Base-by-base conservation (phyloP, 176 grass and related monocot species). In the Zizania latifolia region DNA sequence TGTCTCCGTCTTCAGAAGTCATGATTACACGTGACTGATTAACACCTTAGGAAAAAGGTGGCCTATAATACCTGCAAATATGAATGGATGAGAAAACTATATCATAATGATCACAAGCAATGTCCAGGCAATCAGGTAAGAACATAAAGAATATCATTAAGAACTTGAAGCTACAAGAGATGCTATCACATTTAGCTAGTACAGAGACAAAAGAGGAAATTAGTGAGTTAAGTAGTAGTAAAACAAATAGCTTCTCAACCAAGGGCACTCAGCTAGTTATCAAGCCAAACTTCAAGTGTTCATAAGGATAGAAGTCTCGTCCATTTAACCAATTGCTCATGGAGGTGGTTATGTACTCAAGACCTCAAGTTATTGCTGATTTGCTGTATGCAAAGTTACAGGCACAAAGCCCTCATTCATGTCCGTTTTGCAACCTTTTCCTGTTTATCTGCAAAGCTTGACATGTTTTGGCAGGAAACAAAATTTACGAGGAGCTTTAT, bases 1-100 rank as follows among this genome's bases (percentile, higher is more conserved):
- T 87, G n/a, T 86, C 89, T 51, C 69, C 82, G 62, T 80, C 84
- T 36, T 84, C 90, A 40, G 74, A 70, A 64, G 86, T 85, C 94
- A 98, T 98, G 38, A 37, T 76, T 29, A 65, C 74, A 65, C 33
- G 1, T 62, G 34, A 86, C 39, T 86, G 41, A 41, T 57, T 44
- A 39, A 38, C 57, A 23, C 61, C 50, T 78, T 61, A 46, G 70
- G 14, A 41, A 59, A 51, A 12, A 81, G 41, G 54, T 60, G 30
- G 12, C 23, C 44, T 82, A 33, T 21, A 11, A 51, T 64, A 61
- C 41, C 79, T 87, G 59, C 13, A 51, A 65, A 82, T 40, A 72
- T 51, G 73, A 64, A 33, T 13, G 39, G 35, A 56, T 65, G 1
- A 5, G 57, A 3, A 3, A 79, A 67, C 15, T 65, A 17, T 31